A percentile compares a stretch with the other conserved stretches of the same genome.
Conservation (phyloP, 2,329 filamentous ascomycete genomes). For the Claviceps maximensis region DNA sequence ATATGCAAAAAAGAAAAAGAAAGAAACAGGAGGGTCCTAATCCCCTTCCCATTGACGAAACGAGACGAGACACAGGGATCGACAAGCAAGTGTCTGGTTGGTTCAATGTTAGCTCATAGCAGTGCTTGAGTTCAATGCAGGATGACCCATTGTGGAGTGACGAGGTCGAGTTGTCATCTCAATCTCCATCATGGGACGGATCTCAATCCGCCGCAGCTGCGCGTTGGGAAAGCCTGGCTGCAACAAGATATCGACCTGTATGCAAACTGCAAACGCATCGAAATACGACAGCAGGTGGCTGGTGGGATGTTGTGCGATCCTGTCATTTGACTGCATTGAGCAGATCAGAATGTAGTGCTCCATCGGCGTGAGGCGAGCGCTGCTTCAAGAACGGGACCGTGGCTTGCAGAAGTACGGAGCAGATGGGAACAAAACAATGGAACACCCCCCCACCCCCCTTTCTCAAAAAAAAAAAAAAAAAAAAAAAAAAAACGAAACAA, state of each 20-base stretch:
- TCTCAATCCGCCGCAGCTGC: neutral
- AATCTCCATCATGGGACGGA: neutral
- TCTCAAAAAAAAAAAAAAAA: too few species aligned
- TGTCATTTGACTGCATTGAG: neutral
- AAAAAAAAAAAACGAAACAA: too few species aligned
- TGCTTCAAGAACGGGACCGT: neutral
- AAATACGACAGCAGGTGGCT: neutral
- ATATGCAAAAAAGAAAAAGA: neutral
- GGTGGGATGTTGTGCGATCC: neutral
- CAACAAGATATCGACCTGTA: neutral
- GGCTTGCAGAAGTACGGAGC: neutral
- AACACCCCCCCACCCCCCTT: too few species aligned
- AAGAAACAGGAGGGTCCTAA: neutral
- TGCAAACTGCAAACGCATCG: neutral
- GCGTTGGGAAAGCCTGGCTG: neutral
- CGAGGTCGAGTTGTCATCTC: neutral
- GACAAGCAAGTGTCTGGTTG: neutral
- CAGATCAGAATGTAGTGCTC: neutral
- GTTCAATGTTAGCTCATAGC: neutral
- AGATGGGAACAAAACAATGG: neutral
- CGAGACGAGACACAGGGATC: neutral
- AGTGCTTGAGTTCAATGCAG: neutral
- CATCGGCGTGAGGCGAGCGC: neutral
- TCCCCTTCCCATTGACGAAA: neutral
- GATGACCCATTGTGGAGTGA: neutral